Percentiles rank a stretch among this genome's conserved stretches.
These are phyloP conservation scores for Lactarius deliciosus DNA, from an alignment of 768 basidiomycete species.

Conservation along the genomic window DNA sequence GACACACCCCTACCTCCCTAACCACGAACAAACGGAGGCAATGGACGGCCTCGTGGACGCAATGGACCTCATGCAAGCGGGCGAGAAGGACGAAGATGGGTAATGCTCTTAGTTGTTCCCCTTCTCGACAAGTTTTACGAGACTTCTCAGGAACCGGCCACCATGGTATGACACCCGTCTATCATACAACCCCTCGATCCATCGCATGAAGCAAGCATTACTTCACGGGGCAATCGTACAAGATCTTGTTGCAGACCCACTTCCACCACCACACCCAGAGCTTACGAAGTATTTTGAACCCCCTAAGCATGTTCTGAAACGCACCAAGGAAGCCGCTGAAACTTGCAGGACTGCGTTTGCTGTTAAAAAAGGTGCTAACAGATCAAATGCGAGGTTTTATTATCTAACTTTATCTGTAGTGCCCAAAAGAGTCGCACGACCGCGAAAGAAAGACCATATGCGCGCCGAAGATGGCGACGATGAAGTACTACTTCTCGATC, in stretches of 20 bases:
- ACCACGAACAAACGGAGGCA: conserved; percentile 66
- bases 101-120: conserved; percentile 33
- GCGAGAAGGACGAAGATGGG: conserved; percentile 77
- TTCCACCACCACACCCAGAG: conserved; percentile 85
- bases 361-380: conserved; percentile 65
- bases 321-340: conserved; percentile 54
- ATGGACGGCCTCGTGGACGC: conserved; percentile 89
- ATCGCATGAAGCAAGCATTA: conserved; percentile 90
- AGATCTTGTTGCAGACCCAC: conserved; percentile 70
- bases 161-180: conserved; percentile 77
- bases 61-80: conserved; percentile 82
- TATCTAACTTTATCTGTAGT: conserved; percentile 40
- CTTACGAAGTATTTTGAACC: conserved; percentile 82
- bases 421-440: conserved; percentile 57
- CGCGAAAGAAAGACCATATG: conserved; percentile 61
- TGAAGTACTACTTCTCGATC: conserved; percentile 29
- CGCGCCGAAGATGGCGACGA: conserved; percentile 57
- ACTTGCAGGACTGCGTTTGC: conserved; percentile 67
- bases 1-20: conserved; percentile 83
- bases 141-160: conserved; percentile 46
- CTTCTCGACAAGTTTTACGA: conserved; percentile 3
- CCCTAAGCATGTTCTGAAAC: conserved; percentile 65
- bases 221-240: conserved; percentile 82
- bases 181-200: conserved; percentile 88
- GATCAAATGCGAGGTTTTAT: background rate